Percentiles rank a stretch among this genome's conserved stretches.
Conservation (phyloP, 768 basidiomycete species). For the Kwoniella sp. region DNA sequence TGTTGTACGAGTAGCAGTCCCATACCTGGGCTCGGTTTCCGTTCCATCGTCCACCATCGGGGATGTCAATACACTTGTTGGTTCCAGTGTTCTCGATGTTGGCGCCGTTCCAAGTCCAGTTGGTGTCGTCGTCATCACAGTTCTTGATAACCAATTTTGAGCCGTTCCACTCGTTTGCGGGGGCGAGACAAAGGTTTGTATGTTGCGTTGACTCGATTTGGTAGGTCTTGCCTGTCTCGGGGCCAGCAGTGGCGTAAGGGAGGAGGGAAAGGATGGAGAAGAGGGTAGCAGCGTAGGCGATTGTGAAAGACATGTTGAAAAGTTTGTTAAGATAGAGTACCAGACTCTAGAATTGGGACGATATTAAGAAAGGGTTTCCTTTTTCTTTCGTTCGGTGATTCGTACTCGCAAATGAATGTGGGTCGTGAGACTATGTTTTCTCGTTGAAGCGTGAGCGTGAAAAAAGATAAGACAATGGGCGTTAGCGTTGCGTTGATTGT, state of each 20-base stretch:
- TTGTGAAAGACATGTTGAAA: slow-evolving; percentile 26
- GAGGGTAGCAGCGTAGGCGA: slow-evolving; percentile 23
- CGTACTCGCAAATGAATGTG: slow-evolving; percentile 3
- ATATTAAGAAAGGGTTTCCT: not conserved
- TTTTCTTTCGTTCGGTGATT: not conserved
- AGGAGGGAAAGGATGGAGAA: slow-evolving; percentile 28
- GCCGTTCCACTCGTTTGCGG: slow-evolving; percentile 30
- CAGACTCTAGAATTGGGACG: slow-evolving; percentile 17
- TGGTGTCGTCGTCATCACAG: slow-evolving; percentile 41
- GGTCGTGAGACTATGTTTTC: slow-evolving; percentile 9
- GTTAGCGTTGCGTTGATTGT: slow-evolving; percentile 4
- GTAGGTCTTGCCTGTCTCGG: slow-evolving; percentile 29
- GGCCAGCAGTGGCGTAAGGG: slow-evolving; percentile 26
- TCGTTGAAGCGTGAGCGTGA: not conserved
- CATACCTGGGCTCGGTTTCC: slow-evolving; percentile 47
- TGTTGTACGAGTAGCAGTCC: slow-evolving; percentile 40
- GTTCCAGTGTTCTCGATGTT: slow-evolving; percentile 35
- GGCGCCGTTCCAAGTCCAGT: slow-evolving; percentile 36
- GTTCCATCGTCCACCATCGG: slow-evolving; percentile 37
- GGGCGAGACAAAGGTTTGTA: slow-evolving; percentile 43
- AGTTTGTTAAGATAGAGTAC: slow-evolving; percentile 21
- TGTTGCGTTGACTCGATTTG: slow-evolving; percentile 38
- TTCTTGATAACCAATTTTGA: slow-evolving; percentile 33
- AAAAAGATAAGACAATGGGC: slow-evolving; percentile 1
- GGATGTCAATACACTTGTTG: slow-evolving; percentile 42